Conservation (phyloP, 495 filamentous ascomycete species). For the Annulohypoxylon stygium region DNA sequence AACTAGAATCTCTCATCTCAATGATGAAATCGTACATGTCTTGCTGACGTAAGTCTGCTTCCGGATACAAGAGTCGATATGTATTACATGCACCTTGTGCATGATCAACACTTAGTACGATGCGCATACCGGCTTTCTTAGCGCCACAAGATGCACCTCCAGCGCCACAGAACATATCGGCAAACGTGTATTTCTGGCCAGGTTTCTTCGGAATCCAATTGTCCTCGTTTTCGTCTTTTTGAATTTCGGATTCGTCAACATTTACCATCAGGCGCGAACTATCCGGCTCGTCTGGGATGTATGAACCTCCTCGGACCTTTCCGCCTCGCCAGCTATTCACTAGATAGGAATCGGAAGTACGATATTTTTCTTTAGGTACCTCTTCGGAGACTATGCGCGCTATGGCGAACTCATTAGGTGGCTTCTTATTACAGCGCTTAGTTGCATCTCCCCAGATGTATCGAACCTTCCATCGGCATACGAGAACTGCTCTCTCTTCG, state of each 20-base stretch:
- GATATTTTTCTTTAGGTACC: conserved; percentile 40
- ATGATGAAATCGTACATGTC: conserved; percentile 65
- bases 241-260: conserved; percentile 21
- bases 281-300: conserved; percentile 27
- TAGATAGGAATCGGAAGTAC: conserved; percentile 29
- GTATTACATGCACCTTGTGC: conserved; percentile 67
- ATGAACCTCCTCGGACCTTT: conserved; percentile 54
- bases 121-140: conserved; percentile 67
- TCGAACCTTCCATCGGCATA: conserved; percentile 55
- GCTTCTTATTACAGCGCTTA: conserved; percentile 34
- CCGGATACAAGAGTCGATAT: conserved; percentile 71
- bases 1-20: conserved; percentile 19
- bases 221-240: background rate
- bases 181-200: conserved; percentile 70
- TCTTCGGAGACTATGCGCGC: conserved; percentile 46
- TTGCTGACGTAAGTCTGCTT: conserved; percentile 57
- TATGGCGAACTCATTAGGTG: conserved; percentile 52
- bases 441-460: conserved; percentile 40
- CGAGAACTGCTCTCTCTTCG: conserved; percentile 51
- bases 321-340: conserved; percentile 58
- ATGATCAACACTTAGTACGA: conserved; percentile 75
- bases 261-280: conserved; percentile 23
- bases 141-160: conserved; percentile 83
- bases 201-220: conserved; percentile 33
- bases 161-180: conserved; percentile 81